Evolutionary conservation across 495 filamentous ascomycete species (phyloP), one percentile per base, ranked within the genome.

Genomic region (Penicillium atrosanguineum): DNA sequence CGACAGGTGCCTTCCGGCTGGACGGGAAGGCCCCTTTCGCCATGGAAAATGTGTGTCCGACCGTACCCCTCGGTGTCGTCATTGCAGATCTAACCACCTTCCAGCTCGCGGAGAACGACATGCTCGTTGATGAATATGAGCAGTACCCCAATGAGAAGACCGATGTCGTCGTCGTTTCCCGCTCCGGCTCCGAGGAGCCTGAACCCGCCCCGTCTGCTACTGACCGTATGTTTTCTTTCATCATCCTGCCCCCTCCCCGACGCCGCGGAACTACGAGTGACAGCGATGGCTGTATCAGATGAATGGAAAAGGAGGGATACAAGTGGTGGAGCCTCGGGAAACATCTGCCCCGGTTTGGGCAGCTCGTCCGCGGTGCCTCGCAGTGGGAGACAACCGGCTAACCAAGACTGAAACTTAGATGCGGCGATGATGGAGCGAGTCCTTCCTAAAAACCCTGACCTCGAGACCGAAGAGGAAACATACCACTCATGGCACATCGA

Each of bases 401-500:
- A 64, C 64, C 43, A 28, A 55, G 46, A 55, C 31, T 55, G 14
- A n/a, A 53, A 20, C 31, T 53, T 68, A 95, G 90, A 80, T 69
- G 87, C 90, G 44, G 89, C 87, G 46, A 96, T 97, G 86, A 88
- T 86, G 75, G 83, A 85, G 44, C 75, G 80, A 48, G 77, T 94
- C 51, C 82, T 97, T 23, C 77, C 83, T 41, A 84, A 89, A 62
- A 81, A 87, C 44, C 78, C 82, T 29, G 87, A 91, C 53, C 73
- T 95, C 31, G 91, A 95, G 65, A 82, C 74, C 15, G 79, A 81
- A 63, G 76, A 77, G 19, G 91, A 96, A 63, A 74, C 77, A 7
- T 69, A 84, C 54, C 68, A 87, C 63, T 94, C 90, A 56, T 99
- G 94, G 94, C 79, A 87, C 29, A 88, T 99, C 41, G 78, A 89